Conservation (phyloP, 208 protist genomes). For the Trypanosoma brucei region DNA sequence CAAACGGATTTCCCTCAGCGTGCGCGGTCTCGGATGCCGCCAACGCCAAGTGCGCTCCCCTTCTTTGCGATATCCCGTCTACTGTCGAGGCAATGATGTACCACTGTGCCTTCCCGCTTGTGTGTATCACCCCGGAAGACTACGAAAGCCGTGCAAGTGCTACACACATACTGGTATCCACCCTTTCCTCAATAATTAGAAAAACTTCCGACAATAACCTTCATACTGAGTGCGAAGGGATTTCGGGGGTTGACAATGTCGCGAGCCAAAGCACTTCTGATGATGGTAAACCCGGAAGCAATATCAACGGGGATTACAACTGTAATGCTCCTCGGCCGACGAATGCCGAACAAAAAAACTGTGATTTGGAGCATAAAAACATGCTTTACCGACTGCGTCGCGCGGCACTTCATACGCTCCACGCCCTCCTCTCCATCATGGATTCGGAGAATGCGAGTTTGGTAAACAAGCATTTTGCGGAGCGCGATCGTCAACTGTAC, state of each 20-base stretch:
- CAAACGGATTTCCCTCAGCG: not conserved
- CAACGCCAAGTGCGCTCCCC: not conserved
- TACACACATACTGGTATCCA: slow-evolving; percentile 17
- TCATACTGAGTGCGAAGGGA: not conserved
- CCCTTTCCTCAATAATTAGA: slow-evolving; percentile 14
- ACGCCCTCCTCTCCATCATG: slow-evolving; percentile 17
- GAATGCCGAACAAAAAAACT: not conserved
- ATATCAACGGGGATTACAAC: too few relatives aligned
- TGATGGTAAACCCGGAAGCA: too few relatives aligned
- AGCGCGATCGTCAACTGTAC: slow-evolving; percentile 17
- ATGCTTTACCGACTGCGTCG: slow-evolving; percentile 7
- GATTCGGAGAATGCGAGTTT: slow-evolving; percentile 4
- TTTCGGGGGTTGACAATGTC: too few relatives aligned
- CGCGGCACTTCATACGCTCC: slow-evolving; percentile 14
- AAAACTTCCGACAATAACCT: not conserved
- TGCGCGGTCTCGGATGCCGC: not conserved
- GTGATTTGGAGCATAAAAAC: not conserved
- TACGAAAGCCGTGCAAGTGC: slow-evolving; percentile 27
- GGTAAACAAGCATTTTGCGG: slow-evolving; percentile 20
- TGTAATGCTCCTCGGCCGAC: not conserved
- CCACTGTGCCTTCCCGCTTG: slow-evolving; percentile 38
- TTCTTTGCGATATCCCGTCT: slow-evolving; percentile 25
- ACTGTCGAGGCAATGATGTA: slow-evolving; percentile 34
- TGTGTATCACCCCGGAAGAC: slow-evolving; percentile 37
- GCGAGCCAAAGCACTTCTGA: too few relatives aligned